These are phyloP conservation scores for Globisporangium acanthophoron DNA, from an alignment of 352 stramenopile genomes.

Conservation along the genomic window DNA sequence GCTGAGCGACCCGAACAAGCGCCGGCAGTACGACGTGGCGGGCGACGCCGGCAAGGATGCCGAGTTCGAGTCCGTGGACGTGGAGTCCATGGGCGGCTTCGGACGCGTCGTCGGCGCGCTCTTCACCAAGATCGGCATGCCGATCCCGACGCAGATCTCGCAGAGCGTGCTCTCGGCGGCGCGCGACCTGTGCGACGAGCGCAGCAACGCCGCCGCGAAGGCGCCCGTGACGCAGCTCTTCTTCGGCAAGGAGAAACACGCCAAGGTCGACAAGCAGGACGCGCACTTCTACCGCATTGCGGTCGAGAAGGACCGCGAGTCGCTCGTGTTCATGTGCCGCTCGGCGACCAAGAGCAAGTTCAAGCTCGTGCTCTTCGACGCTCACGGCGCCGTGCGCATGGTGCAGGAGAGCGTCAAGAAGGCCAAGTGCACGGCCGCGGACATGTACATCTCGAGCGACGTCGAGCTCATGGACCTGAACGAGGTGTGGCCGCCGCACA, in stretches of 20 bases:
- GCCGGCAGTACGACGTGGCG: conserved; percentile 78
- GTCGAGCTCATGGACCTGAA: conserved; percentile 86
- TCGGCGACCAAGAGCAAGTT: conserved; percentile 85
- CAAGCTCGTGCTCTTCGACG: conserved; percentile 85
- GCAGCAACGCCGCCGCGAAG: conserved; percentile 59
- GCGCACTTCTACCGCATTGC: conserved; percentile 83
- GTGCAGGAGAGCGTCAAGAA: conserved; percentile 83
- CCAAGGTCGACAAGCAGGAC: conserved; percentile 85
- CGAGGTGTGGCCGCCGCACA: conserved; percentile 64
- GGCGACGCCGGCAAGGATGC: conserved; percentile 66
- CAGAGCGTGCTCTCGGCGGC: conserved; percentile 77
- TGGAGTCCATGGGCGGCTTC: conserved; percentile 82
- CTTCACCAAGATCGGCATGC: conserved; percentile 87
- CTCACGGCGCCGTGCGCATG: conserved; percentile 69
- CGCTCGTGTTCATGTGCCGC: conserved; percentile 78
- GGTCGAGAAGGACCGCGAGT: conserved; percentile 66
- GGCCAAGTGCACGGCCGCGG: conserved; percentile 70
- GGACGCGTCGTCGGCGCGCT: conserved; percentile 78
- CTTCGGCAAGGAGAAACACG: conserved; percentile 64
- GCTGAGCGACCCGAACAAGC: conserved; percentile 85
- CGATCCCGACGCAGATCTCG: conserved; percentile 86
- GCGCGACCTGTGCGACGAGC: conserved; percentile 67
- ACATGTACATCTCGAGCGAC: conserved; percentile 84
- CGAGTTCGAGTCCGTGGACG: conserved; percentile 80
- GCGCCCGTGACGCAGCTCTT: conserved; percentile 55